phyloP scores from a whole-genome alignment of 257 asterid species.

The Ocimum tenuiflorum region DNA sequence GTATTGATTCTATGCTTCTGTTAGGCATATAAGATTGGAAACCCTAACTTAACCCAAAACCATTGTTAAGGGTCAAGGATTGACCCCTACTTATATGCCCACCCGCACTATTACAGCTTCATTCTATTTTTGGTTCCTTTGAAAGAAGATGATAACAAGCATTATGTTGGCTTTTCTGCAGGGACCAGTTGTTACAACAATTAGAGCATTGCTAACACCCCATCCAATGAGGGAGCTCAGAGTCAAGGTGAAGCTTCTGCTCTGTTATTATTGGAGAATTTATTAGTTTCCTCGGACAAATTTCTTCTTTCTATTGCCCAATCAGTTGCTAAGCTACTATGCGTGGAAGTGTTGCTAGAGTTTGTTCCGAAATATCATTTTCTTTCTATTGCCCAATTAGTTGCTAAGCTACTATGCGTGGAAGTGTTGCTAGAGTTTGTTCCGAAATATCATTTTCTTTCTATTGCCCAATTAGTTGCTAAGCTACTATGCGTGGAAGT shows the following conservation, averaged over 20 bases:
- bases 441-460: too few relatives aligned
- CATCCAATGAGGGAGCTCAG: slow-evolving; percentile 99
- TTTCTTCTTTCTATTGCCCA: background rate
- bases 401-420: too few relatives aligned
- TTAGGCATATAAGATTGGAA: too few relatives aligned
- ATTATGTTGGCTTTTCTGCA: slow-evolving; percentile 19
- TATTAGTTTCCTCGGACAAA: background rate
- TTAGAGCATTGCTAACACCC: slow-evolving; percentile 91
- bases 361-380: too few relatives aligned
- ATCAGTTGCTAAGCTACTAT: background rate
- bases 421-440: too few relatives aligned
- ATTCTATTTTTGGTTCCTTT: slow-evolving; percentile 15
- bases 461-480: too few relatives aligned
- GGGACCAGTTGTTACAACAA: slow-evolving; percentile 87
- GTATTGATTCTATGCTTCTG: slow-evolving; percentile 28
- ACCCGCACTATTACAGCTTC: too few relatives aligned
- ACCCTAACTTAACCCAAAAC: too few relatives aligned
- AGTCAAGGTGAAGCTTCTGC: slow-evolving; percentile 63
- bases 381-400: too few relatives aligned
- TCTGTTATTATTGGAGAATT: background rate
- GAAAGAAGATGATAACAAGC: slow-evolving; percentile 2
- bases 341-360: too few relatives aligned
- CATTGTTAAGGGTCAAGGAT: too few relatives aligned
- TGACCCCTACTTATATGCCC: too few relatives aligned
- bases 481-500: background rate